Percentiles rank a stretch among this genome's conserved stretches.
phyloP scores from a whole-genome alignment of 2,329 filamentous ascomycete species.

The Dactylellina leptospora region DNA sequence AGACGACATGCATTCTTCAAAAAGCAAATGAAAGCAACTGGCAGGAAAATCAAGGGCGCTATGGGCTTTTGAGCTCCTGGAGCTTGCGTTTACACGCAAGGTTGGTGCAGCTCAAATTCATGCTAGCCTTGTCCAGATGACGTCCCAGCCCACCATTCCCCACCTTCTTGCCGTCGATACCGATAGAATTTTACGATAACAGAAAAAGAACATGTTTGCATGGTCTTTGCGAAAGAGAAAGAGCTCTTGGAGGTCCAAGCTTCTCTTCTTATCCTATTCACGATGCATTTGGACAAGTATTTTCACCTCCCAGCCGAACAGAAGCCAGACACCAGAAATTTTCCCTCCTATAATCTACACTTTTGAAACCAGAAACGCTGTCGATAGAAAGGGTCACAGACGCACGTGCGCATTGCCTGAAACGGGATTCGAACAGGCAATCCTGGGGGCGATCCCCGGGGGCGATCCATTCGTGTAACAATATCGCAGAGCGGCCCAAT shows the following conservation, averaged over 20 bases:
- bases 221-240: too few relatives aligned
- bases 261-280: too few relatives aligned
- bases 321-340: too few relatives aligned
- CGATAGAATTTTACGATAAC: constrained; percentile 27
- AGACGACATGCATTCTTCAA: constrained; percentile 26
- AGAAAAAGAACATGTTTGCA: background rate
- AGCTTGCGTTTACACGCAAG: background rate
- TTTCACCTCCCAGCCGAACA: too few relatives aligned
- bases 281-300: too few relatives aligned
- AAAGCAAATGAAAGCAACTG: constrained; percentile 26
- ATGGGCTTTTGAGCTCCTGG: constrained; percentile 12
- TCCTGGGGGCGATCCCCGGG: too few relatives aligned
- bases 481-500: background rate
- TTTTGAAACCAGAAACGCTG: too few relatives aligned
- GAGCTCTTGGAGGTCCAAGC: too few relatives aligned
- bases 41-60: constrained; percentile 1
- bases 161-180: constrained; percentile 34
- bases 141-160: constrained; percentile 49
- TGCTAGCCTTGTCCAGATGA: constrained; percentile 50
- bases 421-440: constrained; percentile 10
- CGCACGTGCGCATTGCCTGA: constrained; percentile 39
- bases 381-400: too few relatives aligned
- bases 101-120: constrained; percentile 11
- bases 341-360: too few relatives aligned
- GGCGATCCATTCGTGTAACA: background rate